Evolutionary conservation across 345 rosid genomes (phyloP).

Genomic region (Clausena lansium): DNA sequence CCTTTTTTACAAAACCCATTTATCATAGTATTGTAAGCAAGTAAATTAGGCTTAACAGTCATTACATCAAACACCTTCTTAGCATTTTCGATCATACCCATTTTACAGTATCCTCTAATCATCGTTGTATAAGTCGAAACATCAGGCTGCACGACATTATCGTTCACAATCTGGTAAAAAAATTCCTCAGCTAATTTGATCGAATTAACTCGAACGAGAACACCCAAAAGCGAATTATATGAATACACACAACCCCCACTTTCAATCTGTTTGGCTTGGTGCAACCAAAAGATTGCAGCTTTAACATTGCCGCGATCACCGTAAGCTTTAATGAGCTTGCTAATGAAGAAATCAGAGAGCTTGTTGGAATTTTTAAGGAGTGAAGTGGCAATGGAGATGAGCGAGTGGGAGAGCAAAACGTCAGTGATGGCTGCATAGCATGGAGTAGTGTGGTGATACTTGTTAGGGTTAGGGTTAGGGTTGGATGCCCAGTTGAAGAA

Average conservation of each 20-base stretch:
- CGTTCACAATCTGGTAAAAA: conserved; percentile 27
- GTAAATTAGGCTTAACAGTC: conserved; percentile 28
- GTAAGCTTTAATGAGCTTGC: conserved; percentile 33
- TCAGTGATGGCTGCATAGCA: conserved; percentile 36
- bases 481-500: conserved; percentile 42
- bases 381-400: conserved; percentile 23
- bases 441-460: conserved; percentile 21
- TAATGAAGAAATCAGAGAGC: conserved; percentile 29
- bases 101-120: conserved; percentile 35
- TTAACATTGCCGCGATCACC: conserved; percentile 29
- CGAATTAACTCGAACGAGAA: conserved; percentile 23
- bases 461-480: conserved; percentile 25
- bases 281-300: conserved; percentile 38
- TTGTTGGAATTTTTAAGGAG: conserved; percentile 26
- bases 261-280: conserved; percentile 23
- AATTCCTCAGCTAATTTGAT: conserved; percentile 21
- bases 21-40: conserved; percentile 38
- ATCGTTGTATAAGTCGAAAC: conserved; percentile 34
- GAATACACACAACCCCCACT: conserved; percentile 29
- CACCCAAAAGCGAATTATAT: conserved; percentile 37
- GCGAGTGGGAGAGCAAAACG: conserved; percentile 32
- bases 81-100: conserved; percentile 35
- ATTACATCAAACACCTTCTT: conserved; percentile 45
- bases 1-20: conserved; percentile 44
- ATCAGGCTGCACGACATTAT: conserved; percentile 27